phyloP scores from a whole-genome alignment of 2,329 filamentous ascomycete genomes.

The Erysiphe neolycopersici region DNA sequence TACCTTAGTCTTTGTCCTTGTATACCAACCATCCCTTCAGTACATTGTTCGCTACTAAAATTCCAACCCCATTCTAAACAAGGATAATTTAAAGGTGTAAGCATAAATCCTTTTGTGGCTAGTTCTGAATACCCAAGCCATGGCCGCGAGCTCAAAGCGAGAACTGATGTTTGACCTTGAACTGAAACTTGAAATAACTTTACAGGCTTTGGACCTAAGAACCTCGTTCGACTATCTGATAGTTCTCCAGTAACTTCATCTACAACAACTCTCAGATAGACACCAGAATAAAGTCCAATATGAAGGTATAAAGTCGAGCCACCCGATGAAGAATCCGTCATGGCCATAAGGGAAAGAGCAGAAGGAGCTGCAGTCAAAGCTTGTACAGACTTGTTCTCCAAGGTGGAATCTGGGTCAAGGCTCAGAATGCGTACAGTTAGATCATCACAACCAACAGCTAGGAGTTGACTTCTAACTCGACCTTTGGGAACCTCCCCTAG shows the following conservation, averaged over 20 bases:
- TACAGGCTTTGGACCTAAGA: slow-evolving; percentile 72
- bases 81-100: slow-evolving; percentile 74
- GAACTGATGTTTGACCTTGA: slow-evolving; percentile 55
- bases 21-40: slow-evolving; percentile 82
- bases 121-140: slow-evolving; percentile 89
- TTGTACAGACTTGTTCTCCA: slow-evolving; percentile 87
- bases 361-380: slow-evolving; percentile 77
- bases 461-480: slow-evolving; percentile 63
- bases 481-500: slow-evolving; percentile 82
- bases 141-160: slow-evolving; percentile 77
- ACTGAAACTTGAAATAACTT: slow-evolving; percentile 81
- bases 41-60: slow-evolving; percentile 83
- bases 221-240: slow-evolving; percentile 81
- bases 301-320: slow-evolving; percentile 80
- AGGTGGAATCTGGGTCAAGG: slow-evolving; percentile 63
- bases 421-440: slow-evolving; percentile 84
- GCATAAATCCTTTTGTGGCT: slow-evolving; percentile 64
- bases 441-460: slow-evolving; percentile 92
- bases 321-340: slow-evolving; percentile 79
- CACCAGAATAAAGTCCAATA: slow-evolving; percentile 82
- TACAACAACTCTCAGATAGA: slow-evolving; percentile 82
- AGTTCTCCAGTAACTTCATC: slow-evolving; percentile 91
- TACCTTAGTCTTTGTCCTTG: slow-evolving; percentile 73
- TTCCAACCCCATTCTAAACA: slow-evolving; percentile 87
- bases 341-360: slow-evolving; percentile 71